phyloP scores from a whole-genome alignment of 306 rosid species.

The Pterocarpus santalinus region DNA sequence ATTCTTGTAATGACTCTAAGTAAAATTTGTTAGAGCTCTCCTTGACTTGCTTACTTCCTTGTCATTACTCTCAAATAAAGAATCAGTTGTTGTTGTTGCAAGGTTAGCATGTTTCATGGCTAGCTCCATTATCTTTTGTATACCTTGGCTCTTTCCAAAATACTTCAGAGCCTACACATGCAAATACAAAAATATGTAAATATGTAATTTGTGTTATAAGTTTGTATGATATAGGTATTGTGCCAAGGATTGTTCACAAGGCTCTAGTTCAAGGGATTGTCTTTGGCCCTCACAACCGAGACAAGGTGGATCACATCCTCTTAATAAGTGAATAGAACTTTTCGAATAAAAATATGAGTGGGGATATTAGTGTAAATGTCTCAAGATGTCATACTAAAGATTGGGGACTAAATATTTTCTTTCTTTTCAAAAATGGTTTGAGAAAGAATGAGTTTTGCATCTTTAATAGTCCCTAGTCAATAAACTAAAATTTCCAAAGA shows the following conservation, averaged over 20 bases:
- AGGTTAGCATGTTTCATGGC: conserved; percentile 84
- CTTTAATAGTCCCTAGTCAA: too few relatives aligned
- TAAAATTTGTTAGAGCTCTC: conserved; percentile 83
- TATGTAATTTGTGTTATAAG: neutral
- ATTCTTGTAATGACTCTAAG: conserved; percentile 86
- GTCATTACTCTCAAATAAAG: conserved; percentile 68
- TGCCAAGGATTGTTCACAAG: neutral
- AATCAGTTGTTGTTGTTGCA: conserved; percentile 90
- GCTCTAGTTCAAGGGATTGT: neutral
- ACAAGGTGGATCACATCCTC: too few relatives aligned
- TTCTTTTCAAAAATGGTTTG: too few relatives aligned
- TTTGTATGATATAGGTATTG: neutral
- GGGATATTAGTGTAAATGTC: too few relatives aligned
- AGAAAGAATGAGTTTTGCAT: too few relatives aligned
- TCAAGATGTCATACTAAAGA: too few relatives aligned
- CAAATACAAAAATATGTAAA: conserved; percentile 27
- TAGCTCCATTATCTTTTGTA: conserved; percentile 83
- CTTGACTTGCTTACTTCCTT: conserved; percentile 84
- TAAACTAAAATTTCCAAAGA: too few relatives aligned
- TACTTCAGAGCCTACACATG: conserved; percentile 76
- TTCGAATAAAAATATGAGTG: too few relatives aligned
- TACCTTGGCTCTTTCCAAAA: conserved; percentile 85
- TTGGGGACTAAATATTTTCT: too few relatives aligned
- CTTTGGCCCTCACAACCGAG: too few relatives aligned
- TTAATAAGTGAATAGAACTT: too few relatives aligned